Evolutionary conservation across 1,284 basidiomycete species (phyloP).

Genomic region (Puccinia hordei): DNA sequence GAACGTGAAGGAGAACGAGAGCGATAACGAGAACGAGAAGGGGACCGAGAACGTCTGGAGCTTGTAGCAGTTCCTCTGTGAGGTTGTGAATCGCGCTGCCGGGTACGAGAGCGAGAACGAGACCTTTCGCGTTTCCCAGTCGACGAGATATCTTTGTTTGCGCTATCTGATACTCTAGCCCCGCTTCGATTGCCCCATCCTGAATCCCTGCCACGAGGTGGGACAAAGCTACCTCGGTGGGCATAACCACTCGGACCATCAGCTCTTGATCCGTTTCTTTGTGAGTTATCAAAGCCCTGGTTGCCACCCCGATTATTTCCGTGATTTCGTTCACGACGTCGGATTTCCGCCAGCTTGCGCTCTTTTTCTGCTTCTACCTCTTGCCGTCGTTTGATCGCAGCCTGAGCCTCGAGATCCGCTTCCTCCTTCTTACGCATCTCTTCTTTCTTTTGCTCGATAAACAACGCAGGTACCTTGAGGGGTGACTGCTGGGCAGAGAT

Average conservation of each 20-base stretch:
- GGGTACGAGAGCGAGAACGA: conserved; percentile 6
- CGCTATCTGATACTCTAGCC: background rate
- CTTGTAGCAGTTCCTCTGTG: background rate
- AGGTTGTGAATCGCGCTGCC: background rate
- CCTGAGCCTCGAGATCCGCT: conserved; percentile 63
- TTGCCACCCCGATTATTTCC: conserved; percentile 51
- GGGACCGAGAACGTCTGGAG: conserved; percentile 14
- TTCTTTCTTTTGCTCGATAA: conserved; percentile 93
- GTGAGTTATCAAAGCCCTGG: conserved; percentile 3
- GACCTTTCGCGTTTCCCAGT: background rate
- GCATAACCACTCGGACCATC: conserved; percentile 5
- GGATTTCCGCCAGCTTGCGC: conserved; percentile 56
- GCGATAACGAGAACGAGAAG: conserved; percentile 19
- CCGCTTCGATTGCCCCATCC: conserved; percentile 36
- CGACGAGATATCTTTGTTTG: background rate
- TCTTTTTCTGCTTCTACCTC: conserved; percentile 64
- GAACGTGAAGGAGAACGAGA: conserved; percentile 5
- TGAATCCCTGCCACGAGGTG: conserved; percentile 38
- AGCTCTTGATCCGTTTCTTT: conserved; percentile 17
- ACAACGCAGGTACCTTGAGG: conserved; percentile 86
- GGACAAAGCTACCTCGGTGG: conserved; percentile 28
- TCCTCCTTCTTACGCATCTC: conserved; percentile 80
- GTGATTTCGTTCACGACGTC: conserved; percentile 53
- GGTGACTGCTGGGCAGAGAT: conserved; percentile 85
- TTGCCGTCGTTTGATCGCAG: conserved; percentile 68